Evolutionary conservation across 352 stramenopile genomes (phyloP).

Genomic region (Phytophthora idaei): DNA sequence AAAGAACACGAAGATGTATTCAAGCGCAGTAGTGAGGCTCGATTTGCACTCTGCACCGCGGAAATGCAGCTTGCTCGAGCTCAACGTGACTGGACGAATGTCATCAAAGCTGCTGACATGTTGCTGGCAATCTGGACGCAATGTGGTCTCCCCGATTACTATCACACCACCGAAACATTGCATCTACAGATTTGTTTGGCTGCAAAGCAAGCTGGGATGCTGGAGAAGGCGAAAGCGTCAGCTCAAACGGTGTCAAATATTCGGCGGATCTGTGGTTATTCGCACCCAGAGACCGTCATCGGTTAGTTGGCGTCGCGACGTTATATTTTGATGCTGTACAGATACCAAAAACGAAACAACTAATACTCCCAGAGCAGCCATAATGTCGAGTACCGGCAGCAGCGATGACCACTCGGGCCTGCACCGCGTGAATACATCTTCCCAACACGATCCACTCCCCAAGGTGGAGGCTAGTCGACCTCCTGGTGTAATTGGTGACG

Average conservation of each 20-base stretch:
- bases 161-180: constrained; percentile 58
- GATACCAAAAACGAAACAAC: constrained; percentile 8
- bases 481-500: constrained; percentile 11
- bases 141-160: constrained; percentile 34
- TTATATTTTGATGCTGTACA: neutral
- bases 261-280: constrained; percentile 41
- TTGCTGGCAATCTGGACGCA: constrained; percentile 45
- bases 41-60: constrained; percentile 49
- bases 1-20: constrained; percentile 28
- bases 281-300: constrained; percentile 19
- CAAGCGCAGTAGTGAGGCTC: constrained; percentile 31
- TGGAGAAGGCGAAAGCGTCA: constrained; percentile 16
- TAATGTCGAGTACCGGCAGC: constrained; percentile 7
- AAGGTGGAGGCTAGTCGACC: constrained; percentile 24
- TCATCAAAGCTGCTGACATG: constrained; percentile 36
- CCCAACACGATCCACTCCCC: constrained; percentile 7
- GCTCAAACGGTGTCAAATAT: constrained; percentile 26
- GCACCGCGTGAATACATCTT: constrained; percentile 26
- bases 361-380: neutral
- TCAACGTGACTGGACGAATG: constrained; percentile 30
- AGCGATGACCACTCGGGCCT: constrained; percentile 17
- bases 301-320: constrained; percentile 1
- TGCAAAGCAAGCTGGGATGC: constrained; percentile 33
- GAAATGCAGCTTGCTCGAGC: constrained; percentile 45
- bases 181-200: constrained; percentile 55